phyloP scores from a whole-genome alignment of 176 grass and related monocot species.

The Rhipidocladum racemiflorum region DNA sequence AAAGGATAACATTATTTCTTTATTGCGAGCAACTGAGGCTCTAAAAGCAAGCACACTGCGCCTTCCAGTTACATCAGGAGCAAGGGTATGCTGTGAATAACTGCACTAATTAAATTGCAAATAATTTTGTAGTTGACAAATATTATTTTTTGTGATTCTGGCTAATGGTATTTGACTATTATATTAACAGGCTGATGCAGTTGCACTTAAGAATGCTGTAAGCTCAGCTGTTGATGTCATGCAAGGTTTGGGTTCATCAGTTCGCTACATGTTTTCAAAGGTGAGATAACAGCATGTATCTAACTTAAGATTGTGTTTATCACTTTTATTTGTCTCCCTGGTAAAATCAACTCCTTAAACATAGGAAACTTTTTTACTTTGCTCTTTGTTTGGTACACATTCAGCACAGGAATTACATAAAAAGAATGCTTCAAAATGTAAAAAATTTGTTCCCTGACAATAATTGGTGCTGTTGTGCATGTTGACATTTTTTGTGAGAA shows the following conservation, averaged over 20 bases:
- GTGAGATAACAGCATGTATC: constrained; percentile 37
- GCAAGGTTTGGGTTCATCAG: constrained; percentile 80
- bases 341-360: not conserved
- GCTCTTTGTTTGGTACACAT: not conserved
- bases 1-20: constrained; percentile 59
- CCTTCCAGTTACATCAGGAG: constrained; percentile 65
- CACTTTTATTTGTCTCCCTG: not conserved
- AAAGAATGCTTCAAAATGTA: not conserved
- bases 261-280: constrained; percentile 71
- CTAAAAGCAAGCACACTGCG: constrained; percentile 91
- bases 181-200: constrained; percentile 60
- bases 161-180: constrained; percentile 11
- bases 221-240: constrained; percentile 87
- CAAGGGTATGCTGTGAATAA: constrained; percentile 57
- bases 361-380: not conserved
- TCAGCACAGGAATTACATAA: not conserved
- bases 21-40: constrained; percentile 66
- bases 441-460: not conserved
- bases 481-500: not conserved
- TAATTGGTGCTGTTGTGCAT: not conserved
- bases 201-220: constrained; percentile 81
- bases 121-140: not conserved
- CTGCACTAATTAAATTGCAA: constrained; percentile 16
- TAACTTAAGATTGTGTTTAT: not conserved
- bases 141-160: constrained; percentile 21